Conservation (phyloP, 2,329 filamentous ascomycete species). For the Graphilbum ipis-grandicollis region DNA sequence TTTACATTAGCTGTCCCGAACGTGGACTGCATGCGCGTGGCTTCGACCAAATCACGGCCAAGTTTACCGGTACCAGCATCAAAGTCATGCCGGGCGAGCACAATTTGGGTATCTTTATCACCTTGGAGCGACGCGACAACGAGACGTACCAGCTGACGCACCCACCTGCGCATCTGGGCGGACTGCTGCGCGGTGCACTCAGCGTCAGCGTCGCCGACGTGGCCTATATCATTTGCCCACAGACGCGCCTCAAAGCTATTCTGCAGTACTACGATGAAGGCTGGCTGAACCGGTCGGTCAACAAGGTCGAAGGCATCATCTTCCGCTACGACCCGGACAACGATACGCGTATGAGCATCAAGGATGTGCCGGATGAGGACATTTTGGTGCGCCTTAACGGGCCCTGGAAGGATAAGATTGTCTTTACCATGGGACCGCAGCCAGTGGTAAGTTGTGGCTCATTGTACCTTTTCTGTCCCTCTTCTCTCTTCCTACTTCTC, state of each 20-base stretch:
- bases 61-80: conserved; percentile 91
- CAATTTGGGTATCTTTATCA: conserved; percentile 93
- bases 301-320: conserved; percentile 78
- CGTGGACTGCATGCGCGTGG: conserved; percentile 76
- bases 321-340: conserved; percentile 83
- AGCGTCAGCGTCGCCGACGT: conserved; percentile 81
- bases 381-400: conserved; percentile 70
- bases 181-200: conserved; percentile 70
- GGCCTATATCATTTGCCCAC: conserved; percentile 76
- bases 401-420: conserved; percentile 61
- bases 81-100: conserved; percentile 82
- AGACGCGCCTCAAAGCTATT: conserved; percentile 81
- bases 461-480: background rate
- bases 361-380: conserved; percentile 73
- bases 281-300: conserved; percentile 82
- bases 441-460: conserved; percentile 34
- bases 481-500: background rate
- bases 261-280: conserved; percentile 87
- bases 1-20: conserved; percentile 81
- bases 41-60: conserved; percentile 91
- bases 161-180: conserved; percentile 81
- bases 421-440: conserved; percentile 42
- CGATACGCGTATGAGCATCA: conserved; percentile 62
- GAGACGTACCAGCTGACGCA: conserved; percentile 94
- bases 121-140: conserved; percentile 57